Base-by-base conservation (phyloP, 352 stramenopile species). In the Elongisporangium senticosum region DNA sequence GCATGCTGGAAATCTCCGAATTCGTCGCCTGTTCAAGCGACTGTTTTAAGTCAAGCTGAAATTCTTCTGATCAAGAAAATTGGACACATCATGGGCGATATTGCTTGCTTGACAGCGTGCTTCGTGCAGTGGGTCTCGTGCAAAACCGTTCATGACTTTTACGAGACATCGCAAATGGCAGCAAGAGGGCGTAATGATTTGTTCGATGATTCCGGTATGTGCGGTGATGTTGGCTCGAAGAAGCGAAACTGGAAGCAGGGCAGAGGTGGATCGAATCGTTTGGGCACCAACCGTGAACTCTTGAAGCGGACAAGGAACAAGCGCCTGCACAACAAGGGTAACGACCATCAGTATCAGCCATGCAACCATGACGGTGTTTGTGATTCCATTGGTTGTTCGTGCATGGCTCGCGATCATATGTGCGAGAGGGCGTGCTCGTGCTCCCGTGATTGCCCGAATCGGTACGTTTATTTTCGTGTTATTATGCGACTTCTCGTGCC, bases 391-490 rank as follows among this genome's bases (percentile, higher is more conserved):
- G n/a, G 15, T n/a, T 64, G 59, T 8, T 43, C n/a, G 15, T 64
- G 59, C 17, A 56, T 61, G 55, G 72, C 66, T 26, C 67, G 68
- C 7, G 69, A 81, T 24, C 69, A 78, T 51, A 76, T 71, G 67
- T 78, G 72, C 52, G 72, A 80, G 53, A 73, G 69, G 14, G 72
- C 69, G n/a, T 81, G 72, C 33, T 65, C 67, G 6, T 81, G 72
- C 52, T 67, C 69, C 37, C 63, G 67, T 7, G 67, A 75, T 28
- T 81, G 72, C 61, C 62, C 68, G 5, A 81, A 78, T 66, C 72
- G 72, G 68, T 77, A 40, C 50, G 67, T 67, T 56, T 22, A 52
- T n/a, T 59, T 59, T 23, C 24, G 48, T 53, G 4, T 26, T 62
- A 21, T 4, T 58, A 6, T 23, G 28, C 11, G 8, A 43, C 1